Conservation (phyloP, 352 stramenopile genomes). For the Sclerospora graminicola region DNA sequence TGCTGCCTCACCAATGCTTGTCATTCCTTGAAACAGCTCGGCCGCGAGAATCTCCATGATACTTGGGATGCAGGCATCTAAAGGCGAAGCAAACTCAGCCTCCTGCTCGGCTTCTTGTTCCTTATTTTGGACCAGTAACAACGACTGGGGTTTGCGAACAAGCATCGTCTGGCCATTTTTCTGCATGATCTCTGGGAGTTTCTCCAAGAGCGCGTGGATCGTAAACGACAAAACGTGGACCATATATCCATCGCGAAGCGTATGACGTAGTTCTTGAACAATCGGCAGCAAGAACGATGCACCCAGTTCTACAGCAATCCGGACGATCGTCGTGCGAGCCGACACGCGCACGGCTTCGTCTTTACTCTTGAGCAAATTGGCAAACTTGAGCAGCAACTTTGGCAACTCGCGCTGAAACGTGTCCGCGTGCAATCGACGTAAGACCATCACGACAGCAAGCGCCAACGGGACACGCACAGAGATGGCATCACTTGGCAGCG, state of each 20-base stretch:
- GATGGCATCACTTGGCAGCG: slow-evolving; percentile 16
- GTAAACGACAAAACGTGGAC: slow-evolving; percentile 82
- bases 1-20: slow-evolving; percentile 18
- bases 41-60: slow-evolving; percentile 76
- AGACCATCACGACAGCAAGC: slow-evolving; percentile 95
- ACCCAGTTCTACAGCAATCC: slow-evolving; percentile 89
- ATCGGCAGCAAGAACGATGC: slow-evolving; percentile 77
- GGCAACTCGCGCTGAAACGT: slow-evolving; percentile 91
- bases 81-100: slow-evolving; percentile 36
- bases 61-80: slow-evolving; percentile 71
- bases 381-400: slow-evolving; percentile 88
- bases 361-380: slow-evolving; percentile 84
- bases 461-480: slow-evolving; percentile 88
- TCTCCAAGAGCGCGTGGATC: slow-evolving; percentile 77
- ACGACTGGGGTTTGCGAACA: slow-evolving; percentile 12
- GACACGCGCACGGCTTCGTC: slow-evolving; percentile 89
- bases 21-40: slow-evolving; percentile 71
- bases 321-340: slow-evolving; percentile 89
- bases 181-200: slow-evolving; percentile 50
- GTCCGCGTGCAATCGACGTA: slow-evolving; percentile 84
- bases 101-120: slow-evolving; percentile 18
- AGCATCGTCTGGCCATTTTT: slow-evolving; percentile 22
- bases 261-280: slow-evolving; percentile 75
- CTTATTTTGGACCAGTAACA: slow-evolving; percentile 13
- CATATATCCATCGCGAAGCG: slow-evolving; percentile 77